A percentile compares a stretch with the other conserved stretches of the same genome.
Evolutionary conservation across 306 rosid genomes (phyloP).

Genomic region (Benincasa hispida): DNA sequence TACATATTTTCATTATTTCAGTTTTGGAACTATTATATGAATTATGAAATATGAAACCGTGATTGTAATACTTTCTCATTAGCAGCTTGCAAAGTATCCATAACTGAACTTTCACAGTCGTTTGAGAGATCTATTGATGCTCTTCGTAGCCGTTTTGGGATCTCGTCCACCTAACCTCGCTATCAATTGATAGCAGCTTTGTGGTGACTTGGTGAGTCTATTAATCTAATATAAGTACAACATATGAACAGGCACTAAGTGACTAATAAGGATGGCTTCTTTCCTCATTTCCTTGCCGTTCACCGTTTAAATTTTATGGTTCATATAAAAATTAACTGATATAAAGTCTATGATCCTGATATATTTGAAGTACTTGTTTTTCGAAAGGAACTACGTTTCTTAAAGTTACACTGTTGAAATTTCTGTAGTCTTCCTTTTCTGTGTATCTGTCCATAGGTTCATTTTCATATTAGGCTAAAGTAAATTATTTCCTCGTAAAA

Average conservation of each 20-base stretch:
- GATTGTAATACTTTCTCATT: background rate
- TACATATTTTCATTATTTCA: background rate
- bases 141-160: constrained; percentile 51
- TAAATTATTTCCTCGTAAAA: background rate
- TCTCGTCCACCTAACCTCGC: constrained; percentile 19
- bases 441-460: background rate
- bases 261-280: background rate
- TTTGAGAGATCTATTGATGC: constrained; percentile 58
- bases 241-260: background rate
- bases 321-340: background rate
- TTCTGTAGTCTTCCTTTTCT: background rate
- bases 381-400: background rate
- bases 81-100: constrained; percentile 66
- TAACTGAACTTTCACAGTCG: constrained; percentile 53
- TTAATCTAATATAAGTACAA: background rate
- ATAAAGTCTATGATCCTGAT: background rate
- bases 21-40: background rate
- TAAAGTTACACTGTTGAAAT: background rate
- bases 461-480: background rate
- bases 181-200: background rate
- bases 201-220: background rate
- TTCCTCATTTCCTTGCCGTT: background rate
- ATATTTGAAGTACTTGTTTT: background rate
- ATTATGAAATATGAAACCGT: background rate
- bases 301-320: background rate